Conservation (phyloP, 2,329 filamentous ascomycete species). For the Arthroderma sp. region DNA sequence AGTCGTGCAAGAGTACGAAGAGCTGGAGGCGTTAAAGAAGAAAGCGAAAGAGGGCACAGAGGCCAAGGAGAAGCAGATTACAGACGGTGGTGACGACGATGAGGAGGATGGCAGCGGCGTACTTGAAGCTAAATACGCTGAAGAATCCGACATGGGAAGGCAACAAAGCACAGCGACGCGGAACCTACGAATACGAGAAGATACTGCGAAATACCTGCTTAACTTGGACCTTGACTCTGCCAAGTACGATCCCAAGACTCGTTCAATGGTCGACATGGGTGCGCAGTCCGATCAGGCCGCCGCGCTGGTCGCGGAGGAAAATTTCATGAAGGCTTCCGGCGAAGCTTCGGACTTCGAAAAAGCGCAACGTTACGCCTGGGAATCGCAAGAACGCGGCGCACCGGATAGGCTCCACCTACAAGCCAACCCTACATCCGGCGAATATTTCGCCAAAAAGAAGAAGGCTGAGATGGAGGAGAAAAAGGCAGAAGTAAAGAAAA, state of each 20-base stretch:
- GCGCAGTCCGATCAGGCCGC: conserved; percentile 69
- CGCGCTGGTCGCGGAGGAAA: conserved; percentile 77
- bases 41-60: conserved; percentile 39
- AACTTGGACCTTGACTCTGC: conserved; percentile 94
- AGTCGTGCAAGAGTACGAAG: conserved; percentile 81
- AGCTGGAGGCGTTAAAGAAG: conserved; percentile 62
- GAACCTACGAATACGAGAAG: conserved; percentile 83
- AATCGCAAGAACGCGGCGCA: conserved; percentile 71
- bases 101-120: conserved; percentile 38
- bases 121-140: conserved; percentile 59
- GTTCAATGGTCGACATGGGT: conserved; percentile 76
- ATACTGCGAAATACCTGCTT: conserved; percentile 90
- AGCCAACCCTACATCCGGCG: conserved; percentile 89
- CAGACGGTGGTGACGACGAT: conserved; percentile 37
- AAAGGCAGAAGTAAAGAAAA: conserved; percentile 53
- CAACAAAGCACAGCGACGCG: conserved; percentile 83
- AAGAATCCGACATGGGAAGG: conserved; percentile 92
- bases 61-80: conserved; percentile 39
- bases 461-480: conserved; percentile 57
- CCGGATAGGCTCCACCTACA: conserved; percentile 78
- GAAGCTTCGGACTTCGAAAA: conserved; percentile 87
- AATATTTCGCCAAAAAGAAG: conserved; percentile 69
- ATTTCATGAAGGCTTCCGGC: conserved; percentile 75
- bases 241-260: conserved; percentile 93
- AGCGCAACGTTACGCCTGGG: conserved; percentile 87